These are phyloP conservation scores for Colletotrichum cuscutae DNA, from an alignment of 2,329 filamentous ascomycete genomes.

Conservation along the genomic window DNA sequence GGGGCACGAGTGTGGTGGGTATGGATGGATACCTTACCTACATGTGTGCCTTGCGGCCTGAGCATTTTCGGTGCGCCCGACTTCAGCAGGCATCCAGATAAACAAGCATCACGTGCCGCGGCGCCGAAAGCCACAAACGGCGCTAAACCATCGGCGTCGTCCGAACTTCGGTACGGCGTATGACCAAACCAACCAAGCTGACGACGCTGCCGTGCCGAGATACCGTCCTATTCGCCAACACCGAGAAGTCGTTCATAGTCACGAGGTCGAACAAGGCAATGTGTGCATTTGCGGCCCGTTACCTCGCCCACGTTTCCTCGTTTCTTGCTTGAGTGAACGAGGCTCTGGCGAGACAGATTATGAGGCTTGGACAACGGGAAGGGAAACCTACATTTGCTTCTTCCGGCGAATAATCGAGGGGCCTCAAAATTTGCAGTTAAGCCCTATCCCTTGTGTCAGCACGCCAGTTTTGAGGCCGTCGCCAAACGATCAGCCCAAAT, in stretches of 20 bases:
- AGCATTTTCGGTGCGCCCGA: slow-evolving; percentile 14
- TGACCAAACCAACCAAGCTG: slow-evolving; percentile 26
- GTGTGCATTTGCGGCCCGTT: slow-evolving; percentile 3
- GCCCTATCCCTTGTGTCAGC: slow-evolving; percentile 4
- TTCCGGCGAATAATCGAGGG: not conserved
- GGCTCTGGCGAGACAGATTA: not conserved
- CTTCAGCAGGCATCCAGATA: slow-evolving; percentile 15
- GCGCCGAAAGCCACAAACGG: slow-evolving; percentile 22
- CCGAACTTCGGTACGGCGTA: slow-evolving; percentile 29
- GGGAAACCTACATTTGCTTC: not conserved
- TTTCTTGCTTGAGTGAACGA: not conserved
- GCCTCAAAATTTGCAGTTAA: slow-evolving; percentile 21
- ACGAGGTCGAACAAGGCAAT: slow-evolving; percentile 14
- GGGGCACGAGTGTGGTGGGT: not conserved
- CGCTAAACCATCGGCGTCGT: slow-evolving; percentile 37
- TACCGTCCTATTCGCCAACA: slow-evolving; percentile 25
- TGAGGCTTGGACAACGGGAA: not conserved
- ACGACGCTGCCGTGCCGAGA: slow-evolving; percentile 33
- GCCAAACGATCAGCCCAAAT: slow-evolving; percentile 20
- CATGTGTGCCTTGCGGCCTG: slow-evolving; percentile 22
- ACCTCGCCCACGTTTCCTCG: slow-evolving; percentile 4
- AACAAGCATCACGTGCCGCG: slow-evolving; percentile 20
- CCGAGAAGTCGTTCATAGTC: not conserved
- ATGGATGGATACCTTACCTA: not conserved
- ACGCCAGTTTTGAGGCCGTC: slow-evolving; percentile 22